Evolutionary conservation across 768 basidiomycete species (phyloP).

Genomic region (Cytidiella melzeri): DNA sequence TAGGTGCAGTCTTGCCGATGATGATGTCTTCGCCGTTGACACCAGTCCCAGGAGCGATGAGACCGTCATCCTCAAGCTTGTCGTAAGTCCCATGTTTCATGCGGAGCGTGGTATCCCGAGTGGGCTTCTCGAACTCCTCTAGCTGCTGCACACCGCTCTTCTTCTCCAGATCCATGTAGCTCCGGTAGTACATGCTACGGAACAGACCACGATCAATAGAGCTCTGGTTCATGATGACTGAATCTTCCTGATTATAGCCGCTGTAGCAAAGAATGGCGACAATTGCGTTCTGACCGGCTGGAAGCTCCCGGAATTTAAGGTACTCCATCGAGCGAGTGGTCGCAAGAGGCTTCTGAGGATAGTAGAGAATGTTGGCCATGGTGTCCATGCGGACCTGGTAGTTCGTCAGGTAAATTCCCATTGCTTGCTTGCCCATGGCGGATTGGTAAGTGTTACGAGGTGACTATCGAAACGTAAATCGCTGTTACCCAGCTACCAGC

Average conservation of each 20-base stretch:
- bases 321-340: slow-evolving; percentile 99
- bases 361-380: slow-evolving; percentile 99
- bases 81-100: slow-evolving; percentile 99
- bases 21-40: slow-evolving; percentile 98
- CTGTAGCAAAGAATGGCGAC: slow-evolving; percentile 98
- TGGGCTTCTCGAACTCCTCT: slow-evolving; percentile 97
- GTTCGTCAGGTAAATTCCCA: slow-evolving; percentile 98
- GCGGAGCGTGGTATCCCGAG: slow-evolving; percentile 84
- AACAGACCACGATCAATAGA: slow-evolving; percentile 97
- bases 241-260: slow-evolving; percentile 99
- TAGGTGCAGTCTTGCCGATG: slow-evolving; percentile 97
- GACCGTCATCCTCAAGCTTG: slow-evolving; percentile 93
- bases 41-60: slow-evolving; percentile 93
- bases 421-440: slow-evolving; percentile 99
- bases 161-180: slow-evolving; percentile 98
- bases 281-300: slow-evolving; percentile 98
- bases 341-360: slow-evolving; percentile 97
- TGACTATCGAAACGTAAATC: slow-evolving; percentile 47
- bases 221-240: slow-evolving; percentile 99
- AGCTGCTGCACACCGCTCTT: slow-evolving; percentile 86
- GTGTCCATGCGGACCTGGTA: slow-evolving; percentile 99
- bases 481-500: neutral
- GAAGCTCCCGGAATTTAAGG: slow-evolving; percentile 95
- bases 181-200: slow-evolving; percentile 97
- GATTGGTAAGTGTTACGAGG: slow-evolving; percentile 99